These are phyloP conservation scores for Cytospora piceicola DNA, from an alignment of 2,329 filamentous ascomycete genomes.

Conservation along the genomic window DNA sequence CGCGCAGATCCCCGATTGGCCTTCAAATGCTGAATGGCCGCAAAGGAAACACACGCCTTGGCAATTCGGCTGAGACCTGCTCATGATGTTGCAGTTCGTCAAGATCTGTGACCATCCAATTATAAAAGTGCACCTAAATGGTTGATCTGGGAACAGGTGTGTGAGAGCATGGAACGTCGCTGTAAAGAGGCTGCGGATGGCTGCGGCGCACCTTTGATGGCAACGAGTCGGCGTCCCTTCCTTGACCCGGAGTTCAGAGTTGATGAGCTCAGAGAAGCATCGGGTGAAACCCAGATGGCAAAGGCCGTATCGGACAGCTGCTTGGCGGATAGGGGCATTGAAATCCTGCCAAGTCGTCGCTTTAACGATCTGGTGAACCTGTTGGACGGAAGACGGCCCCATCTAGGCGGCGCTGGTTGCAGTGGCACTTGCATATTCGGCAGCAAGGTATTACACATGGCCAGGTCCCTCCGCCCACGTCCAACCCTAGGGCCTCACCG, in stretches of 20 bases:
- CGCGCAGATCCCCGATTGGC: constrained; percentile 13
- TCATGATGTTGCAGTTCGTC: constrained; percentile 12
- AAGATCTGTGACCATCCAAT: background rate
- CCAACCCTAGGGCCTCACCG: background rate
- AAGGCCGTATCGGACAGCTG: constrained; percentile 24
- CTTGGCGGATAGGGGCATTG: constrained; percentile 19
- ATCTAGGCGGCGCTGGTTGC: constrained; percentile 4
- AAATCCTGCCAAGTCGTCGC: constrained; percentile 25
- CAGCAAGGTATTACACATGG: background rate
- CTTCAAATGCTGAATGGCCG: background rate
- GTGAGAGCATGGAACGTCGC: background rate
- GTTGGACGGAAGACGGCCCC: constrained; percentile 19
- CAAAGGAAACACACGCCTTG: constrained; percentile 15
- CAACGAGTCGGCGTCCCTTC: constrained; percentile 4
- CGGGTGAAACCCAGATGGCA: constrained; percentile 23
- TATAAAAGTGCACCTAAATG: background rate
- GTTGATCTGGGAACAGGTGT: background rate
- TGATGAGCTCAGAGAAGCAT: constrained; percentile 2
- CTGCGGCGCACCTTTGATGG: constrained; percentile 5
- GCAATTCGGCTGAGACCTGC: constrained; percentile 13
- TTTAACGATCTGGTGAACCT: constrained; percentile 27
- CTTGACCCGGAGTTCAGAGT: background rate
- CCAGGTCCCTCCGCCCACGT: background rate
- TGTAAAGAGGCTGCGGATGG: constrained; percentile 1
- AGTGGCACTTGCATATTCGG: constrained; percentile 11